Evolutionary conservation across 139 green algal genomes (phyloP).

Genomic region (Micromonas pusilla): DNA sequence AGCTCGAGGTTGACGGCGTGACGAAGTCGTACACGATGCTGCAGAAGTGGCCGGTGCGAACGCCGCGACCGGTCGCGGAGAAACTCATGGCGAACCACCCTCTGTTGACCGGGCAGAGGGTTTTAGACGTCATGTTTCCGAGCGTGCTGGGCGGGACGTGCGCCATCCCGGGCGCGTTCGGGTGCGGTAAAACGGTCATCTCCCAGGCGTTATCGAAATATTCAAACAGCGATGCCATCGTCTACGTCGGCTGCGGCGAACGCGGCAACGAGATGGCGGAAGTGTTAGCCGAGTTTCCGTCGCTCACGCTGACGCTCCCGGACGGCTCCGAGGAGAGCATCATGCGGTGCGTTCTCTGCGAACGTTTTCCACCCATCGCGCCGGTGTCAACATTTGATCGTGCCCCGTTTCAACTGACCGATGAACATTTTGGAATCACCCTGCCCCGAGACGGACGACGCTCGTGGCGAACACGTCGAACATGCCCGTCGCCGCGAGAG

Average conservation of each 20-base stretch:
- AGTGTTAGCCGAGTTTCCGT: conserved; percentile 90
- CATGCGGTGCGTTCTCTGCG: too few species aligned
- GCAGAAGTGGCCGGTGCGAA: conserved; percentile 93
- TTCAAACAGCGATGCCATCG: conserved; percentile 96
- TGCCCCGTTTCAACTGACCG: too few species aligned
- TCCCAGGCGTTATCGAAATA: conserved; percentile 97
- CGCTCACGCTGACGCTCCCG: conserved; percentile 94
- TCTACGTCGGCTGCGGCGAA: conserved; percentile 98
- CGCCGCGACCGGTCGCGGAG: conserved; percentile 78
- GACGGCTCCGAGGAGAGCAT: conserved; percentile 93
- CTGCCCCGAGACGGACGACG: conserved; percentile 92
- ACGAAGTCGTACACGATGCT: conserved; percentile 95
- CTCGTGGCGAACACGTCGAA: conserved; percentile 99
- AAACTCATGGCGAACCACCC: conserved; percentile 94
- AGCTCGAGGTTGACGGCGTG: conserved; percentile 90
- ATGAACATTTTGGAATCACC: too few species aligned
- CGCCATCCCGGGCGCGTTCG: conserved; percentile 95
- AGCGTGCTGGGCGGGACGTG: conserved; percentile 96
- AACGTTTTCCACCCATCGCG: too few species aligned
- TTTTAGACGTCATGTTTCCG: conserved; percentile 95
- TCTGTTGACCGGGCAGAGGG: conserved; percentile 93
- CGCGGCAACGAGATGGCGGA: conserved; percentile 84
- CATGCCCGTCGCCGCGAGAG: conserved; percentile 97
- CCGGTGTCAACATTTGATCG: too few species aligned
- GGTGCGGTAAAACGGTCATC: conserved; percentile 99